phyloP scores from a whole-genome alignment of 805 yeast species.

The Hanseniaspora meyeri region DNA sequence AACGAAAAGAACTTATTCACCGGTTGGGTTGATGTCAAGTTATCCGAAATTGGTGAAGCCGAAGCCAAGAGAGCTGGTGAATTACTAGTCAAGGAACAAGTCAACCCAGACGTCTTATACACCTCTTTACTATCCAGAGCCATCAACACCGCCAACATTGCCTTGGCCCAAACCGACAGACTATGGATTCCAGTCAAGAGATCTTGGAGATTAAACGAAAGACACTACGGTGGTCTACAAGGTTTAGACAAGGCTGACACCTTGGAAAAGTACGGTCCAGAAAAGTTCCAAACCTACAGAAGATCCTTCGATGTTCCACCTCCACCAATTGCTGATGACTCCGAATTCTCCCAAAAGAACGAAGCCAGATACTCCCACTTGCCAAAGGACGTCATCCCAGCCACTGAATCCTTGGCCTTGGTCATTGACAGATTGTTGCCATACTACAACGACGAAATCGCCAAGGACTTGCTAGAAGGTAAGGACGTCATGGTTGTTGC shows the following conservation, averaged over 20 bases:
- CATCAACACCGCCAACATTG: slow-evolving; percentile 93
- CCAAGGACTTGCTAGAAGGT: slow-evolving; percentile 69
- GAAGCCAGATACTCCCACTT: slow-evolving; percentile 76
- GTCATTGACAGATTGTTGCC: slow-evolving; percentile 95
- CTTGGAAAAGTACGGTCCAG: slow-evolving; percentile 74
- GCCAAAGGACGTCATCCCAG: slow-evolving; percentile 79
- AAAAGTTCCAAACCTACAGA: slow-evolving; percentile 93
- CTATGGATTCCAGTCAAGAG: slow-evolving; percentile 83
- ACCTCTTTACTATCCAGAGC: slow-evolving; percentile 90
- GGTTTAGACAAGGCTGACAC: slow-evolving; percentile 97
- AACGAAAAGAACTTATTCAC: slow-evolving; percentile 95
- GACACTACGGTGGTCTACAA: slow-evolving; percentile 97
- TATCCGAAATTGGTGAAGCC: slow-evolving; percentile 70
- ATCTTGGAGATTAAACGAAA: slow-evolving; percentile 96
- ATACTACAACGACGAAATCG: slow-evolving; percentile 88
- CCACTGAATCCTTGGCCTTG: slow-evolving; percentile 85
- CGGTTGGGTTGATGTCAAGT: slow-evolving; percentile 94
- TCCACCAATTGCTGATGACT: slow-evolving; percentile 66
- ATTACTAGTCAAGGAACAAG: slow-evolving; percentile 72
- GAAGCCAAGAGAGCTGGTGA: slow-evolving; percentile 94
- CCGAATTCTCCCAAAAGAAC: slow-evolving; percentile 71
- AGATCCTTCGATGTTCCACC: slow-evolving; percentile 96
- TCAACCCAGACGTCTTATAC: slow-evolving; percentile 76
- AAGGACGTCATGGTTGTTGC: slow-evolving; percentile 91
- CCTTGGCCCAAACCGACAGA: slow-evolving; percentile 78